These are phyloP conservation scores for Nematocida ironsii DNA, from an alignment of 371 early-diverging fungal species.

Conservation along the genomic window DNA sequence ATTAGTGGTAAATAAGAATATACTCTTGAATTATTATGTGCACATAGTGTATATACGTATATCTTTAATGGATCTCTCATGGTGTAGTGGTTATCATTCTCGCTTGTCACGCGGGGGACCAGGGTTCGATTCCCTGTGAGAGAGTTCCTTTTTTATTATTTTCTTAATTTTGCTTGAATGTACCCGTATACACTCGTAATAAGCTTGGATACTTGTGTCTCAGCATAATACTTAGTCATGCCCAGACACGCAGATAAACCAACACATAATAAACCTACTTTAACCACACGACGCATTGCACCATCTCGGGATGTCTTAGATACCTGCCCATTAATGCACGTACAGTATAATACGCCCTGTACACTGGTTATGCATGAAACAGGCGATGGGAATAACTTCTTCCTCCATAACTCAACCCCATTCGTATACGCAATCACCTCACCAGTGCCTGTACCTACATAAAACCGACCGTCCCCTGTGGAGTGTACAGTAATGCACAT, in stretches of 20 bases:
- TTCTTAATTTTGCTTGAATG: not conserved
- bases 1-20: too few relatives aligned
- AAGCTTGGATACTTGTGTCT: not conserved
- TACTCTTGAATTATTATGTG: too few relatives aligned
- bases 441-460: slow-evolving; percentile 41
- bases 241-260: not conserved
- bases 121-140: slow-evolving; percentile 70
- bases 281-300: not conserved
- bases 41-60: not conserved
- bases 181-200: not conserved
- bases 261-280: not conserved
- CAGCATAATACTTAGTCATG: not conserved
- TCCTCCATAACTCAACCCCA: slow-evolving; percentile 42
- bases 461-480: not conserved
- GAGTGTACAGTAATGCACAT: slow-evolving; percentile 23
- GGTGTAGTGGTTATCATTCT: slow-evolving; percentile 69
- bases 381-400: slow-evolving; percentile 30
- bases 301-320: not conserved
- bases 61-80: slow-evolving; percentile 61
- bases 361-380: not conserved
- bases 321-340: slow-evolving; percentile 32
- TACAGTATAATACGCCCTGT: not conserved
- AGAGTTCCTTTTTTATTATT: slow-evolving; percentile 61
- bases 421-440: slow-evolving; percentile 20
- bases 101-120: slow-evolving; percentile 70